Evolutionary conservation across 2,329 filamentous ascomycete species (phyloP).

Genomic region (Diaporthe citriasiana): DNA sequence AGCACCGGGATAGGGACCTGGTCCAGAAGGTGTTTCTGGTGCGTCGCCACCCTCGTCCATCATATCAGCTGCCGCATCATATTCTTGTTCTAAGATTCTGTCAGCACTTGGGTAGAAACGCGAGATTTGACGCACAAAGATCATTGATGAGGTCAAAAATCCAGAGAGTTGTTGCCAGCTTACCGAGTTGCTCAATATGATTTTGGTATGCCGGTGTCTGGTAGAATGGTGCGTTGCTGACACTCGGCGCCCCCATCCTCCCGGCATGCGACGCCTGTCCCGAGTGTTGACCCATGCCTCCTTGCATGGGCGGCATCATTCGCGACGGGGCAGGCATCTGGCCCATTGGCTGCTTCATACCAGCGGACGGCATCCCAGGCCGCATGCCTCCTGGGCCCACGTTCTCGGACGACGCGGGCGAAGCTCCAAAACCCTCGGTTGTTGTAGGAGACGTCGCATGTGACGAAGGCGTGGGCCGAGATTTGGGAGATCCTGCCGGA

Average conservation of each 20-base stretch:
- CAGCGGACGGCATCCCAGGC: conserved; percentile 53
- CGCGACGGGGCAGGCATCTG: conserved; percentile 52
- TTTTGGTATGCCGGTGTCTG: conserved; percentile 87
- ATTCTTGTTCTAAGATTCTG: conserved; percentile 87
- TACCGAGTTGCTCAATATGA: conserved; percentile 96
- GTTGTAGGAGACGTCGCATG: conserved; percentile 73
- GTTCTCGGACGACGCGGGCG: conserved; percentile 61
- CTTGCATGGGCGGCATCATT: conserved; percentile 48
- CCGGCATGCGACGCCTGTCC: conserved; percentile 46
- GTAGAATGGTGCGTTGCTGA: conserved; percentile 74
- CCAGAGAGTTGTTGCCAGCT: conserved; percentile 62
- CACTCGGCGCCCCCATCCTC: conserved; percentile 50
- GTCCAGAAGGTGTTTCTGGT: conserved; percentile 72
- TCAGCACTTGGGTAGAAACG: conserved; percentile 13
- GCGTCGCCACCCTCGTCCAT: conserved; percentile 82
- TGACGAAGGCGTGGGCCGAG: conserved; percentile 85
- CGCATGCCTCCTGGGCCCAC: conserved; percentile 58
- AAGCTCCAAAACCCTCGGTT: conserved; percentile 59
- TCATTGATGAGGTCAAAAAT: not conserved
- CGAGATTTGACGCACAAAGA: not conserved
- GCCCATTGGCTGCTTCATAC: conserved; percentile 58
- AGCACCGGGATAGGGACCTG: conserved; percentile 74
- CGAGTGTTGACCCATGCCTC: conserved; percentile 35
- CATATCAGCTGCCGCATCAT: conserved; percentile 90
- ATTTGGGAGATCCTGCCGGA: conserved; percentile 76